Evolutionary conservation across 257 asterid species (phyloP), one percentile per base, ranked within the genome.

Genomic region (Thymus quinquecostatus): DNA sequence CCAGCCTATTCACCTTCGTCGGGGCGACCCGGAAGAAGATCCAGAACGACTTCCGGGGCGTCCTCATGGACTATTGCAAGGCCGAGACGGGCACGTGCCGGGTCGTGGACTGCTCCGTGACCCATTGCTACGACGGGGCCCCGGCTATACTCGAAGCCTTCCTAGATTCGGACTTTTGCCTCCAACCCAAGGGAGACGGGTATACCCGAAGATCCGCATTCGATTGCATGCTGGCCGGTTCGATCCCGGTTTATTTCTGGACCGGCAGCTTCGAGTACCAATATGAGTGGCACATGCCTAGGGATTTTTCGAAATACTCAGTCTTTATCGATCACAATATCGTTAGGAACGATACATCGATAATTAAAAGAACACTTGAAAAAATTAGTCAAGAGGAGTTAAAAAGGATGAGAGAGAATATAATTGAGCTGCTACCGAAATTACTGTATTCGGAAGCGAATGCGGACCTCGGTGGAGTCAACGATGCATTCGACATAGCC

Each of bases 141-240:
- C 85, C 94, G 48, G 81, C 77, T 0, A 80, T 83, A 27, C 80
- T 87, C 0, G 89, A 87, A 41, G 82, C 89, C 0, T 85, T 87
- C 28, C 56, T 85, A 8, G 86, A 76, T 13, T 86, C 95, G 6
- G 86, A 80, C 50, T 88, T 88, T 43, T 88, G 95, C 38, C 58
- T 88, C 3, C 95, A 88, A 68, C 95, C 91, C 0, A 84, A 79
- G 60, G 95, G 95, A 6, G 95, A 88, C 40, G 89, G 91, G 30
- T 79, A 32, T 1, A 88, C 95, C 11, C 75, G 95, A 36, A 75
- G 91, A 41, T 86, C 95, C 12, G 68, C 82, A 1, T 86, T 67
- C 60, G 95, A 88, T 58, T 88, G 91, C 63, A 79, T 88, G 89
- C 45, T 86, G 54, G 88, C 89, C 6, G 95, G 95, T 21, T 69